These are phyloP conservation scores for Helianthus tuberosus DNA, from an alignment of 129 eudicot genomes.

Conservation along the genomic window DNA sequence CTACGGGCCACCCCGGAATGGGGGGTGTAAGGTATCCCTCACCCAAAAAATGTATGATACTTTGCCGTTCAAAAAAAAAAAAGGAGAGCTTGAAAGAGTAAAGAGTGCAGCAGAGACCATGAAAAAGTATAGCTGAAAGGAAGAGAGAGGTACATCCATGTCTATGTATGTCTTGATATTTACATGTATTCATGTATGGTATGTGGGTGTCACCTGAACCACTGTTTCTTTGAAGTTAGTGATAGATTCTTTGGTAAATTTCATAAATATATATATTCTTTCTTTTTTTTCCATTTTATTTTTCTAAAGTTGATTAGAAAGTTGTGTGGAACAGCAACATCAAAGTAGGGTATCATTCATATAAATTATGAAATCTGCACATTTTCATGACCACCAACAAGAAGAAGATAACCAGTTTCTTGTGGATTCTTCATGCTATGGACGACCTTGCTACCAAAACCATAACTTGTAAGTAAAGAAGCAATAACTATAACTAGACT, in stretches of 20 bases:
- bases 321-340: slow-evolving; percentile 19
- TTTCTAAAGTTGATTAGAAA: slow-evolving; percentile 19
- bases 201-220: slow-evolving; percentile 62
- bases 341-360: slow-evolving; percentile 1
- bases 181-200: slow-evolving; percentile 24
- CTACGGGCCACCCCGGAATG: too few species aligned
- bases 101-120: slow-evolving; percentile 42
- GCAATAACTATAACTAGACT: neutral
- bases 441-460: slow-evolving; percentile 41
- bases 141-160: slow-evolving; percentile 37
- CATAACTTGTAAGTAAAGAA: slow-evolving; percentile 55
- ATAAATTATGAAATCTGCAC: slow-evolving; percentile 67
- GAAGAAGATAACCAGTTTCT: slow-evolving; percentile 40
- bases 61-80: too few species aligned
- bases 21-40: too few species aligned
- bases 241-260: slow-evolving; percentile 30
- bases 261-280: slow-evolving; percentile 4
- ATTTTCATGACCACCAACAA: slow-evolving; percentile 42
- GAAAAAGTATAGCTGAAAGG: slow-evolving; percentile 47
- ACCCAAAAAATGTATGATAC: too few species aligned
- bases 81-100: slow-evolving; percentile 53
- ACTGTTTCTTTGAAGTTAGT: slow-evolving; percentile 29
- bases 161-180: slow-evolving; percentile 30
- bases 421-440: slow-evolving; percentile 39
- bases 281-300: slow-evolving; percentile 22